phyloP scores from a whole-genome alignment of 2,329 filamentous ascomycete species.

The Sordariomycetes sp. region DNA sequence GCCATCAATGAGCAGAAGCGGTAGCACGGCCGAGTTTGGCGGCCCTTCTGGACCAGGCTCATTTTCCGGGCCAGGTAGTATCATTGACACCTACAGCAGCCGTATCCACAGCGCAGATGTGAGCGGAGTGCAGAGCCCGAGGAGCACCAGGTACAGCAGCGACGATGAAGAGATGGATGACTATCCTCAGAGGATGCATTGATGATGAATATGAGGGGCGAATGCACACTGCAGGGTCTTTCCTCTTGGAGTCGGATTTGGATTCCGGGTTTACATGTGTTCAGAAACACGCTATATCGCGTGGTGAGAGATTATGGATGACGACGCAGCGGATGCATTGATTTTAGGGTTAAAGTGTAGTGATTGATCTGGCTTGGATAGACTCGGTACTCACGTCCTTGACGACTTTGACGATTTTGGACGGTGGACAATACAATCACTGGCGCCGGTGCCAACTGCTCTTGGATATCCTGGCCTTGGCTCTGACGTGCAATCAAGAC shows the following conservation, averaged over 20 bases:
- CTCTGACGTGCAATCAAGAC: no score
- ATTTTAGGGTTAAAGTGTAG: no score
- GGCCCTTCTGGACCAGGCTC: slow-evolving; percentile 18
- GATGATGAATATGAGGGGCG: slow-evolving; percentile 1
- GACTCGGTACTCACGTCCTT: no score
- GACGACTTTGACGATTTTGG: no score
- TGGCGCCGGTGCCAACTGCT: no score
- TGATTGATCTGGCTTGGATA: no score
- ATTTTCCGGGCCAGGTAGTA: slow-evolving; percentile 21
- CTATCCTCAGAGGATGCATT: slow-evolving; percentile 11
- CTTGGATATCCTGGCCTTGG: no score
- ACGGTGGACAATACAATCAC: no score
- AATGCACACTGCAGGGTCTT: no score
- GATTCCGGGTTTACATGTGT: neutral
- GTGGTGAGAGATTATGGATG: no score
- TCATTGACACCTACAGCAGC: slow-evolving; percentile 32
- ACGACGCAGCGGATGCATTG: no score
- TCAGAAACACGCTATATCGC: no score
- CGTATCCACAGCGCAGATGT: slow-evolving; percentile 36
- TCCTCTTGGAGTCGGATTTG: neutral
- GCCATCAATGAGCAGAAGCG: slow-evolving; percentile 51
- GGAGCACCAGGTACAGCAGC: slow-evolving; percentile 38
- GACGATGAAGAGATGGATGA: slow-evolving; percentile 47
- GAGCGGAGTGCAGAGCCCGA: slow-evolving; percentile 42
- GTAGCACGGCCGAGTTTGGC: slow-evolving; percentile 38